A percentile compares a stretch with the other conserved stretches of the same genome.
Conservation (phyloP, 495 filamentous ascomycete species). For the Parathielavia hyrcaniae region DNA sequence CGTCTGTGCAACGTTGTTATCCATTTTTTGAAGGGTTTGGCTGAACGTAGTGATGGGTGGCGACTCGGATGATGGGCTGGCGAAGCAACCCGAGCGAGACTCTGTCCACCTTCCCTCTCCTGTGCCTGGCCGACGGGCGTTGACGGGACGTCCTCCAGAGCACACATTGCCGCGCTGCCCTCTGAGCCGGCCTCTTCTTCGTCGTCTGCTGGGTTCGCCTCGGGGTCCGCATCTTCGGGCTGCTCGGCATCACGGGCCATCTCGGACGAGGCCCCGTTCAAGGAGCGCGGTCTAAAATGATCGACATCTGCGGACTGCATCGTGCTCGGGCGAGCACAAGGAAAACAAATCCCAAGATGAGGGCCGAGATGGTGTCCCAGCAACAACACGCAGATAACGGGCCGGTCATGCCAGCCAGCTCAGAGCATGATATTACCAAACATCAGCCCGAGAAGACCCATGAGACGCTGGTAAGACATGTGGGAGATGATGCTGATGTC, state of each 20-base stretch:
- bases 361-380: neutral
- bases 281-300: constrained; percentile 13
- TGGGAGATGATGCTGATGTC: neutral
- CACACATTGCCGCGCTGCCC: constrained; percentile 29
- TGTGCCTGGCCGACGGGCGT: constrained; percentile 32
- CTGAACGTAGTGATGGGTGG: constrained; percentile 13
- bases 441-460: neutral
- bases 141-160: constrained; percentile 41
- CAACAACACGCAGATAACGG: neutral
- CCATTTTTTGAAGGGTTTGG: constrained; percentile 52
- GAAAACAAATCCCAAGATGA: constrained; percentile 24
- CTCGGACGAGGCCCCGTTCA: neutral
- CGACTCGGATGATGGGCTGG: constrained; percentile 16
- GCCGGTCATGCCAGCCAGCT: constrained; percentile 1
- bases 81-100: constrained; percentile 22
- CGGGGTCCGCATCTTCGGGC: neutral
- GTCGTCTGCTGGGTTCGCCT: neutral
- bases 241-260: neutral
- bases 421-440: constrained; percentile 4
- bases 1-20: constrained; percentile 50
- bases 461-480: neutral
- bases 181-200: constrained; percentile 21
- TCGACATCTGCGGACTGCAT: constrained; percentile 22
- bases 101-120: constrained; percentile 24
- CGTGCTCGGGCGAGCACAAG: constrained; percentile 18